Conservation (phyloP, 1,284 basidiomycete species). For the Boletus semigastroideus region DNA sequence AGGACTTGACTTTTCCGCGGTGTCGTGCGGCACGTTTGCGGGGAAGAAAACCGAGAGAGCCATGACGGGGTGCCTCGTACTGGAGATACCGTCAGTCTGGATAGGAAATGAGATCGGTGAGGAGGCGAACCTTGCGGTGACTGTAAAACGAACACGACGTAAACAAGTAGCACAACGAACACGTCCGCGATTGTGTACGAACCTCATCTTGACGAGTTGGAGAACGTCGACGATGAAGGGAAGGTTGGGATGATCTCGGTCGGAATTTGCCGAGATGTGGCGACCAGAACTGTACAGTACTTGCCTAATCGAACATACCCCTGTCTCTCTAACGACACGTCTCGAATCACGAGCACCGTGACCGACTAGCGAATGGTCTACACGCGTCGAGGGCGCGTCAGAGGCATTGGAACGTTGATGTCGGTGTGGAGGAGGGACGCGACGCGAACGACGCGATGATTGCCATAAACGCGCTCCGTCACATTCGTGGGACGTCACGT, state of each 20-base stretch:
- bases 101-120: conserved; percentile 8
- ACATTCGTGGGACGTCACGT: conserved; percentile 34
- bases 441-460: conserved; percentile 21
- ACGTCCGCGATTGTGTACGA: conserved; percentile 5
- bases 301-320: conserved; percentile 15
- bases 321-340: conserved; percentile 18
- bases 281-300: conserved; percentile 33
- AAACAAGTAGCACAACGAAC: background rate
- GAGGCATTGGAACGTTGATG: background rate
- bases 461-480: conserved; percentile 35
- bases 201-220: conserved; percentile 29
- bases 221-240: conserved; percentile 12
- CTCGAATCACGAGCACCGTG: conserved; percentile 2
- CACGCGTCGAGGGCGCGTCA: conserved; percentile 15
- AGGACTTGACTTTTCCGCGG: conserved; percentile 97
- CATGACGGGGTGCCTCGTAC: conserved; percentile 96
- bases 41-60: conserved; percentile 91
- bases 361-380: background rate
- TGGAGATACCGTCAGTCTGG: conserved; percentile 35
- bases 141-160: conserved; percentile 33
- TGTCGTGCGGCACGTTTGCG: conserved; percentile 94
- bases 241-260: conserved; percentile 4
- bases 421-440: conserved; percentile 4
- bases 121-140: conserved; percentile 60
- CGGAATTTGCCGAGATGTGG: conserved; percentile 33